Conservation (phyloP, 202 grass and related monocot genomes). For the Setaria italica region DNA sequence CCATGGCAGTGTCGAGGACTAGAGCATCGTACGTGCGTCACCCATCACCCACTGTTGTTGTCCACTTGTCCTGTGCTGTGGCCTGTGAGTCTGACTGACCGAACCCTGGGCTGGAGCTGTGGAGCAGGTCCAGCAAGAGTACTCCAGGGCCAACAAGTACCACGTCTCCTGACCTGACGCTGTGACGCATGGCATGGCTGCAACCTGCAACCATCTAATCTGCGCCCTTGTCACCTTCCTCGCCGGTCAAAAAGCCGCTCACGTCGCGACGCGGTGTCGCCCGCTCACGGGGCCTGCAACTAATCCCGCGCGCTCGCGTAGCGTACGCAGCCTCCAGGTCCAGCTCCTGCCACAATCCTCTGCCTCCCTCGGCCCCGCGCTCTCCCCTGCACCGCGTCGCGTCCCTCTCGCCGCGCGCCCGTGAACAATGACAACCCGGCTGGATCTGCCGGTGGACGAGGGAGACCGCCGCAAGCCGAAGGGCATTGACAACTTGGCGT, state of each 20-base stretch:
- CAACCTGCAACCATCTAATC: too few relatives aligned
- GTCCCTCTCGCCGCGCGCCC: background rate
- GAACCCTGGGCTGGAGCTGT: too few relatives aligned
- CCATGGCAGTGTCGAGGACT: too few relatives aligned
- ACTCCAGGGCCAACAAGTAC: too few relatives aligned
- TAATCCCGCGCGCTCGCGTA: background rate
- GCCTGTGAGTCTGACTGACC: too few relatives aligned
- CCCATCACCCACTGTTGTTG: too few relatives aligned
- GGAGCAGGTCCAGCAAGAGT: too few relatives aligned
- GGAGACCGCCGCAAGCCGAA: background rate
- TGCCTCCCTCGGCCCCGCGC: background rate
- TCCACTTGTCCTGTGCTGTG: too few relatives aligned
- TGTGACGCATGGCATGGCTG: too few relatives aligned
- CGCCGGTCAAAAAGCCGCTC: background rate
- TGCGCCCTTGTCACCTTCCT: conserved; percentile 9
- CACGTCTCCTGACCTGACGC: too few relatives aligned
- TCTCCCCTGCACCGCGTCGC: background rate
- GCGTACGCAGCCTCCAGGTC: background rate
- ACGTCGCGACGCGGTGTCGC: background rate
- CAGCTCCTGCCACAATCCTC: too few relatives aligned
- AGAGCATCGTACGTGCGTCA: too few relatives aligned
- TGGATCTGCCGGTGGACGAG: background rate
- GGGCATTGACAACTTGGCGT: background rate
- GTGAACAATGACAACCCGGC: background rate
- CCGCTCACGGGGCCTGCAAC: conserved; percentile 3